Base-by-base conservation (phyloP, 2,329 filamentous ascomycete species). In the Monosporascus cannonballus region DNA sequence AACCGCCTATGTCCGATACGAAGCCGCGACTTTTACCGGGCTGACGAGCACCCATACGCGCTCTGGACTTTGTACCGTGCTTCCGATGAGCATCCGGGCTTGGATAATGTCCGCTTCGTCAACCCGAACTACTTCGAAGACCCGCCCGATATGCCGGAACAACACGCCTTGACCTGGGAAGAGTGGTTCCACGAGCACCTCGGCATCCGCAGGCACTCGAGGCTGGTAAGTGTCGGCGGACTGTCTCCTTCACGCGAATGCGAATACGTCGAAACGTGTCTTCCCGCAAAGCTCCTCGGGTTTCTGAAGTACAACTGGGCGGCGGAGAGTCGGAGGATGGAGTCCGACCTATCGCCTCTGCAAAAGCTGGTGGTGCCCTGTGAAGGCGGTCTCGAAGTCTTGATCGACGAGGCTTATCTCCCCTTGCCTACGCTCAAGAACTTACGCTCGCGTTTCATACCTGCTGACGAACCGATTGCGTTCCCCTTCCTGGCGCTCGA, bases 231-330 rank as follows among this genome's bases (percentile, higher is more conserved):
- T 24, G 17, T 18, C 9, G 39, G 24, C 18, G 39, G 39, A 42
- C 9, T 2, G 18, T 18, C 39, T 24, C 14, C 24, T 20, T 42
- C 54, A 17, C n/a, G 27, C 6, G 55, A 56, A 46, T 56, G 50
- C 18, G 34, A 7, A 22, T 53, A 52, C 18, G 36, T 54, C 15
- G 48, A 48, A 6, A 7, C 47, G 4, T 20, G 25, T 30, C 39
- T 55, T 3, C 53, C 50, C 22, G 52, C 48, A 7, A 38, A 51
- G 6, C 25, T 56, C 17, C 30, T 56, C 9, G 39, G 47, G 1
- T 46, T 56, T 22, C 51, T 56, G 15, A 51, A 37, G 45, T 50
- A 53, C 27, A 27, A 44, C 27, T 56, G 50, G 55, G 18, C 34
- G 8, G 6, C 14, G 6, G 37, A 51, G 24, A 22, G 38, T 7